Evolutionary conservation across 495 filamentous ascomycete species (phyloP), one percentile per base, ranked within the genome.

Genomic region (Neurospora cerealis): DNA sequence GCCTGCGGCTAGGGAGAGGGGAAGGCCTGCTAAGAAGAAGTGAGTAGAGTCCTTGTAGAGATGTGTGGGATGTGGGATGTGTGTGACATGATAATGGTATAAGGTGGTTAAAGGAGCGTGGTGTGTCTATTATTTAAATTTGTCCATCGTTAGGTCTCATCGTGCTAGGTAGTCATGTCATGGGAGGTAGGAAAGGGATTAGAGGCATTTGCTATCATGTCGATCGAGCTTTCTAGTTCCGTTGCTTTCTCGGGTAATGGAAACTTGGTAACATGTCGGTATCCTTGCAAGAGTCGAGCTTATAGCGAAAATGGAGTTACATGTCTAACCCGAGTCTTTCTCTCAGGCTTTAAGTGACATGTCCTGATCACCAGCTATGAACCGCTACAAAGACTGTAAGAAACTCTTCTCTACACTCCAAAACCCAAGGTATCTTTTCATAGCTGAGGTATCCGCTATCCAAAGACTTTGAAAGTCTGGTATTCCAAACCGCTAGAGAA

Each of bases 1-100:
- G 15, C 42, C 77, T 13, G 70, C 72, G 10, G 74, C 75, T 17
- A 75, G 41, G 40, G 76, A 71, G 2, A 75, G 76, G 54, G 79
- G 77, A 71, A 71, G 77, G 72, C 75, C 77, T 32, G 54, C 54
- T 19, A 66, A 66, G 54, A 32, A 32, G 54, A 62, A 62, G 54
- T 66, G 54, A 66, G 28, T 19, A 34, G 28, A 24, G 54, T 7
- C 9, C 17, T n/a, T 62, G 54, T 32, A 9, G 2, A 7, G 5
- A 11, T 32, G 2, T 15, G 9, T 32, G 54, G 54, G 13, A 62
- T 28, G 21, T 28, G 48, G 21, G 4, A 48, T 60, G 48, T 60
- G 13, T 60, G 5, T 60, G 24, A 60, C 10, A 32, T 54, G 46
- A 28, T 54, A 54, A 46, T 62, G 28, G 54, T 66, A 66, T 66